Percentiles rank a stretch among this genome's conserved stretches.
Evolutionary conservation across 805 yeast genomes (phyloP).

Genomic region (Deakozyma indianensis): DNA sequence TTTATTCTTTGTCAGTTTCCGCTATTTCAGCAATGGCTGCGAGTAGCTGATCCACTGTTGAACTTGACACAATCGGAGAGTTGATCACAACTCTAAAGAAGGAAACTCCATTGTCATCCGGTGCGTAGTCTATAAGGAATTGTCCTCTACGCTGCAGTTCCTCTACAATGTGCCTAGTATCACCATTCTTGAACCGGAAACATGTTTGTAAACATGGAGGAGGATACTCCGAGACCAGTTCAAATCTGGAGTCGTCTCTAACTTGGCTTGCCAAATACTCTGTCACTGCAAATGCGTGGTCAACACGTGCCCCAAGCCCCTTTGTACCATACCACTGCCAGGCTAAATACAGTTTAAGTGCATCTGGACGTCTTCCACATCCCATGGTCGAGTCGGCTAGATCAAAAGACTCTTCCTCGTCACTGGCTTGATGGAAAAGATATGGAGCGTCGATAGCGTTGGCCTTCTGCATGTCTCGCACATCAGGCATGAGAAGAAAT

Average conservation of each 20-base stretch:
- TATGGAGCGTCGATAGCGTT: conserved; percentile 73
- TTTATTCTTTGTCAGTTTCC: neutral
- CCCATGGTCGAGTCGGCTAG: conserved; percentile 88
- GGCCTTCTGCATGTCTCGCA: conserved; percentile 47
- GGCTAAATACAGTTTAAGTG: conserved; percentile 60
- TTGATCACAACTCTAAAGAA: conserved; percentile 77
- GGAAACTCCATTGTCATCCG: conserved; percentile 51
- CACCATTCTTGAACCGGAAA: conserved; percentile 39
- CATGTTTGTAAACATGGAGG: conserved; percentile 79
- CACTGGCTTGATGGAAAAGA: conserved; percentile 50
- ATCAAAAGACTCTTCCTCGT: conserved; percentile 47
- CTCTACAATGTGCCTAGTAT: conserved; percentile 37
- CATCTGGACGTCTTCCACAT: conserved; percentile 77
- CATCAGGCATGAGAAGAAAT: conserved; percentile 60
- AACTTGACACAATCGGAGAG: conserved; percentile 41
- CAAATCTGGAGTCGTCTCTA: conserved; percentile 29
- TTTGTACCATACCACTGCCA: conserved; percentile 66
- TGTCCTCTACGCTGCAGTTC: conserved; percentile 47
- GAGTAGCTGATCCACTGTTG: conserved; percentile 32
- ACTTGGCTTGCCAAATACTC: conserved; percentile 43
- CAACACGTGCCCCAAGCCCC: conserved; percentile 54
- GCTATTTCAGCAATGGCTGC: conserved; percentile 24
- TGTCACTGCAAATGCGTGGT: conserved; percentile 57
- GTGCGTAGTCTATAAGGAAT: conserved; percentile 68
- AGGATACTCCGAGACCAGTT: conserved; percentile 38